Evolutionary conservation across 208 protist genomes (phyloP).

Genomic region (Leishmania arabica): DNA sequence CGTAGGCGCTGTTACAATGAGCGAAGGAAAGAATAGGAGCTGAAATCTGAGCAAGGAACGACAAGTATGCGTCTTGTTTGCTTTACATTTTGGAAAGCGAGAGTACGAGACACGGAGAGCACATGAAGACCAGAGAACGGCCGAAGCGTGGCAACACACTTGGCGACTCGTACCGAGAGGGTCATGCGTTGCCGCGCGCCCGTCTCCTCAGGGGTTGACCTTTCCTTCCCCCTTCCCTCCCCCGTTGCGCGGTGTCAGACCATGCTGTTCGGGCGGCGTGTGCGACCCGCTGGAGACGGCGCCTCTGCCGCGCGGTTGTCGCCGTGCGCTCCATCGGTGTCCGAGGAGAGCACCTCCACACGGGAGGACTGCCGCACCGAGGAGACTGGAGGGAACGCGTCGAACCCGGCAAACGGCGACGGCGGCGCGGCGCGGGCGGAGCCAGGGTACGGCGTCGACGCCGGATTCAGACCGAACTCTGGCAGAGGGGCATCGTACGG

Average conservation of each 20-base stretch:
- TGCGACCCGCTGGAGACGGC: background rate
- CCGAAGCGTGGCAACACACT: background rate
- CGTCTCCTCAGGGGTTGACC: background rate
- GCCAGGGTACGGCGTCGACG: background rate
- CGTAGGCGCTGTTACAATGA: background rate
- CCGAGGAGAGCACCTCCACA: slow-evolving; percentile 31
- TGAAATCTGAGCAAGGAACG: background rate
- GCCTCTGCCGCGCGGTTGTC: background rate
- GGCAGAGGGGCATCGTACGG: slow-evolving; percentile 1
- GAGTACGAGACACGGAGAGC: background rate
- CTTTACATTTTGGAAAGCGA: background rate
- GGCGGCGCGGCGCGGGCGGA: background rate
- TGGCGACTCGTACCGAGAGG: background rate
- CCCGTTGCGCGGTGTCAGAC: slow-evolving; percentile 4
- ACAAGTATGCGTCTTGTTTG: background rate
- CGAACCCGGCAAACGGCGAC: background rate
- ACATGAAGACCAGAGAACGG: background rate
- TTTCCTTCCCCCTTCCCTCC: background rate
- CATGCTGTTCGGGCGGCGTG: slow-evolving; percentile 17
- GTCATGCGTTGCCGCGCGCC: background rate
- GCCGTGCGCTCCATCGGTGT: slow-evolving; percentile 5
- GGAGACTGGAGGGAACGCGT: slow-evolving; percentile 8
- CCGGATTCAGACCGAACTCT: background rate
- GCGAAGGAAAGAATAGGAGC: background rate
- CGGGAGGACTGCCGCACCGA: slow-evolving; percentile 29